phyloP scores from a whole-genome alignment of 768 basidiomycete genomes.

The Psilocybe cubensis region DNA sequence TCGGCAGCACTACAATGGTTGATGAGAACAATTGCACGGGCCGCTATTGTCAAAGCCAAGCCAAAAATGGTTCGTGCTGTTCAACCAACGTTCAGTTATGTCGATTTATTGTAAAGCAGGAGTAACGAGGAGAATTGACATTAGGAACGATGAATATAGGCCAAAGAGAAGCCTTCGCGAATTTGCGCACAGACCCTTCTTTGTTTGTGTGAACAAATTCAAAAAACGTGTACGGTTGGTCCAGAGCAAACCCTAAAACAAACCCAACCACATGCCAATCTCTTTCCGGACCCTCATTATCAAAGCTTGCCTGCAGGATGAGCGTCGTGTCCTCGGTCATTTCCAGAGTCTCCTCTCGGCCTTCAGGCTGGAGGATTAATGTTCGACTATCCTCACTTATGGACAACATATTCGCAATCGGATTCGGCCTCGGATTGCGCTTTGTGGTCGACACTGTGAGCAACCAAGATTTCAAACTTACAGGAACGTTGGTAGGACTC shows the following conservation, averaged over 20 bases:
- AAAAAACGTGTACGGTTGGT: neutral
- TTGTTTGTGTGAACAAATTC: conserved; percentile 11
- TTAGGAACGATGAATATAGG: neutral
- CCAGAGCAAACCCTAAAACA: conserved; percentile 6
- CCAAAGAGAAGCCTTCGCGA: neutral
- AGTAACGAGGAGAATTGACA: neutral
- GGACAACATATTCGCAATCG: conserved; percentile 75
- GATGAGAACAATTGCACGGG: too few species aligned
- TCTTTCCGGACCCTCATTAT: conserved; percentile 19
- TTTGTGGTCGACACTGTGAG: conserved; percentile 58
- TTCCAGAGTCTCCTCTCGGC: conserved; percentile 27
- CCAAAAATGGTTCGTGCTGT: too few species aligned
- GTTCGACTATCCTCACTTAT: conserved; percentile 46
- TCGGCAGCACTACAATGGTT: too few species aligned
- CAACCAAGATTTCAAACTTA: conserved; percentile 51
- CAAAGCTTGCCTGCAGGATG: conserved; percentile 24
- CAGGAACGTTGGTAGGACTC: conserved; percentile 71
- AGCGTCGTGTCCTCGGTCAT: conserved; percentile 40
- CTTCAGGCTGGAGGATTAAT: conserved; percentile 33
- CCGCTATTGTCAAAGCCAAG: too few species aligned
- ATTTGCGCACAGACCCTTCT: conserved; percentile 8
- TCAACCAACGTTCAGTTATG: too few species aligned
- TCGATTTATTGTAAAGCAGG: neutral
- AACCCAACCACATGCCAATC: conserved; percentile 8
- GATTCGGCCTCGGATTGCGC: conserved; percentile 66